A percentile compares a stretch with the other conserved stretches of the same genome.
Evolutionary conservation across 2,329 filamentous ascomycete genomes (phyloP).

Genomic region (Fusarium dlaminii): DNA sequence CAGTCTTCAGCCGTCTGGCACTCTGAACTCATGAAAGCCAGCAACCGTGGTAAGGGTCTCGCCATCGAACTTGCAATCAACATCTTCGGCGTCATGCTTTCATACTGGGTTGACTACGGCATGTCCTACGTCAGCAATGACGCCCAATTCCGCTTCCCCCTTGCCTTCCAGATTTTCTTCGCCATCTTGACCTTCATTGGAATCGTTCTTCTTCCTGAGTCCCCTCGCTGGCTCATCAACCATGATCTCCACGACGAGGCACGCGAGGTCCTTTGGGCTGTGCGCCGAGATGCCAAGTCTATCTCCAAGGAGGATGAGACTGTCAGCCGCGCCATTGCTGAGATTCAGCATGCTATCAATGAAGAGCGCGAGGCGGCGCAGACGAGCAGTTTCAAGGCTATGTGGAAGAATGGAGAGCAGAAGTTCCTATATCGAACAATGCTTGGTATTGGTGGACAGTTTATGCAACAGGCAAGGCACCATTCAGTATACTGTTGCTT

Average conservation of each 20-base stretch:
- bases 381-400: slow-evolving; percentile 46
- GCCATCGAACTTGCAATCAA: slow-evolving; percentile 50
- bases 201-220: slow-evolving; percentile 54
- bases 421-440: slow-evolving; percentile 53
- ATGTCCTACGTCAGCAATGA: slow-evolving; percentile 49
- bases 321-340: slow-evolving; percentile 43
- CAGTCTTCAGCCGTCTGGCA: slow-evolving; percentile 49
- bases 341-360: slow-evolving; percentile 52
- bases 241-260: slow-evolving; percentile 56
- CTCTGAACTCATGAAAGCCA: slow-evolving; percentile 53
- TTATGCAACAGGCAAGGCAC: slow-evolving; percentile 51
- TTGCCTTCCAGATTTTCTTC: slow-evolving; percentile 57
- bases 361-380: slow-evolving; percentile 52
- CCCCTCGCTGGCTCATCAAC: slow-evolving; percentile 53
- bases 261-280: slow-evolving; percentile 46
- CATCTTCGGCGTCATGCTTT: slow-evolving; percentile 50
- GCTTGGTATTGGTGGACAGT: slow-evolving; percentile 55
- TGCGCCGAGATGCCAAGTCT: slow-evolving; percentile 42
- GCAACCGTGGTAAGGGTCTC: slow-evolving; percentile 47
- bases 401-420: slow-evolving; percentile 54
- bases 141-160: slow-evolving; percentile 55
- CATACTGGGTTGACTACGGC: slow-evolving; percentile 52
- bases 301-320: slow-evolving; percentile 41
- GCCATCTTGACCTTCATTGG: slow-evolving; percentile 48
- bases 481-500: not conserved